A percentile compares a stretch with the other conserved stretches of the same genome.
These are phyloP conservation scores for Kwoniella europaea DNA, from an alignment of 768 basidiomycete genomes.

Conservation along the genomic window DNA sequence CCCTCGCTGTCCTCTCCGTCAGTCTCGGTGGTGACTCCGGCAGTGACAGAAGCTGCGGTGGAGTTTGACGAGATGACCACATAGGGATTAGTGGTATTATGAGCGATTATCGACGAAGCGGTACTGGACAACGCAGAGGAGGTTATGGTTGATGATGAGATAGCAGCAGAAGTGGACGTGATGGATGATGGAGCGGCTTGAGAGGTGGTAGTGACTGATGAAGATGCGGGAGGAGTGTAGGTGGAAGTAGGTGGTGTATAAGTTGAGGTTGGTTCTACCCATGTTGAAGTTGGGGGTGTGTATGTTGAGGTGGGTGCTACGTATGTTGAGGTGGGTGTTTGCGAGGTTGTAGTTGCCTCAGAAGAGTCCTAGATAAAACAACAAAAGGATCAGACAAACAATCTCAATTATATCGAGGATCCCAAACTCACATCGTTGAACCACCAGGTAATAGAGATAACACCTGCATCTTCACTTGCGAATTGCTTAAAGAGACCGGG, in stretches of 20 bases:
- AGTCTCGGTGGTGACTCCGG: constrained; percentile 3
- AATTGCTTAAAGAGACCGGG: constrained; percentile 50
- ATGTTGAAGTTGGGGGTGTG: constrained; percentile 29
- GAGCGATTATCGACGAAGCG: constrained; percentile 25
- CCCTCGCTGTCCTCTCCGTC: constrained; percentile 3
- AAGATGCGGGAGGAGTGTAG: constrained; percentile 24
- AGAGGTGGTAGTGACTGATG: constrained; percentile 31
- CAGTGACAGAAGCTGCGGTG: constrained; percentile 17
- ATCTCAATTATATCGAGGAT: not conserved
- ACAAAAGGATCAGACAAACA: not conserved
- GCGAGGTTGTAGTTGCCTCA: constrained; percentile 13
- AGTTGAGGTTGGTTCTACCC: constrained; percentile 30
- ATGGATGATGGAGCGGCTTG: constrained; percentile 36
- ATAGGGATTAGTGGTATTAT: constrained; percentile 38
- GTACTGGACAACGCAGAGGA: constrained; percentile 14
- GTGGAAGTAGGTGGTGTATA: constrained; percentile 27
- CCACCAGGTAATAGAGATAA: constrained; percentile 50
- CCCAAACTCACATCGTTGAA: constrained; percentile 31
- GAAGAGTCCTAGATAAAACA: constrained; percentile 6
- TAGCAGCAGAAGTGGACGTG: constrained; percentile 16
- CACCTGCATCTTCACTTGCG: constrained; percentile 37
- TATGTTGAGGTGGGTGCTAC: constrained; percentile 32
- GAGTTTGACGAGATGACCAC: constrained; percentile 30
- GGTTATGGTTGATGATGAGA: constrained; percentile 29
- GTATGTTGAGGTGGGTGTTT: constrained; percentile 25